Evolutionary conservation across 176 grass and related monocot genomes (phyloP).

Genomic region (Avena atlantica): DNA sequence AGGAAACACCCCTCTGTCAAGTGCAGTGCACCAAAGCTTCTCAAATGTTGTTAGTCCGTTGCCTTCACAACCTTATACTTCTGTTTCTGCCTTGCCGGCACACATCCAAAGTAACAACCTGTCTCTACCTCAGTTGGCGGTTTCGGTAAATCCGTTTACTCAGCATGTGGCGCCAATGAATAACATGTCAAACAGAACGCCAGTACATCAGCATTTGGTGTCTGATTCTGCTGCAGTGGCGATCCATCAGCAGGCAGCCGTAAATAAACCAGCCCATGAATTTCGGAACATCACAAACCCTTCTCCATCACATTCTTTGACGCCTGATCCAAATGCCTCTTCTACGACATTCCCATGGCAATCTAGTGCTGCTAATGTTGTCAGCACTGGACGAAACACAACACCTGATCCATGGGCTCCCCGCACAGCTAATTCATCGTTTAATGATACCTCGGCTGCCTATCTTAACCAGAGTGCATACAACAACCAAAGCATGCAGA

Average conservation of each 20-base stretch:
- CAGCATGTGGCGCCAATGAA: slow-evolving; percentile 49
- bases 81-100: slow-evolving; percentile 54
- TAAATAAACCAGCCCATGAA: slow-evolving; percentile 51
- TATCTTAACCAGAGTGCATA: slow-evolving; percentile 55
- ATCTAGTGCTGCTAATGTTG: slow-evolving; percentile 27
- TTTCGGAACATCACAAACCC: slow-evolving; percentile 37
- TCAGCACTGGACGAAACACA: slow-evolving; percentile 17
- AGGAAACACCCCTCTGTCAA: slow-evolving; percentile 33
- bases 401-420: slow-evolving; percentile 46
- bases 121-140: slow-evolving; percentile 28
- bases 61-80: slow-evolving; percentile 50
- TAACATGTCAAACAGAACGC: slow-evolving; percentile 46
- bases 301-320: slow-evolving; percentile 6
- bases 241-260: slow-evolving; percentile 42
- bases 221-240: slow-evolving; percentile 34
- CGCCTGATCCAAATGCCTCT: slow-evolving; percentile 41
- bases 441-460: slow-evolving; percentile 28
- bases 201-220: slow-evolving; percentile 40
- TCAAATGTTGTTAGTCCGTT: slow-evolving; percentile 56
- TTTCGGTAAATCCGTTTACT: slow-evolving; percentile 46
- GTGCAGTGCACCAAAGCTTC: slow-evolving; percentile 43
- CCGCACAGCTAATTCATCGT: slow-evolving; percentile 19
- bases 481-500: slow-evolving; percentile 30
- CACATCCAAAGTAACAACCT: slow-evolving; percentile 37
- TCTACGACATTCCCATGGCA: slow-evolving; percentile 51